A percentile compares a stretch with the other conserved stretches of the same genome.
Conservation (phyloP, 2,329 filamentous ascomycete genomes). For the Pseudogymnoascus sp. region DNA sequence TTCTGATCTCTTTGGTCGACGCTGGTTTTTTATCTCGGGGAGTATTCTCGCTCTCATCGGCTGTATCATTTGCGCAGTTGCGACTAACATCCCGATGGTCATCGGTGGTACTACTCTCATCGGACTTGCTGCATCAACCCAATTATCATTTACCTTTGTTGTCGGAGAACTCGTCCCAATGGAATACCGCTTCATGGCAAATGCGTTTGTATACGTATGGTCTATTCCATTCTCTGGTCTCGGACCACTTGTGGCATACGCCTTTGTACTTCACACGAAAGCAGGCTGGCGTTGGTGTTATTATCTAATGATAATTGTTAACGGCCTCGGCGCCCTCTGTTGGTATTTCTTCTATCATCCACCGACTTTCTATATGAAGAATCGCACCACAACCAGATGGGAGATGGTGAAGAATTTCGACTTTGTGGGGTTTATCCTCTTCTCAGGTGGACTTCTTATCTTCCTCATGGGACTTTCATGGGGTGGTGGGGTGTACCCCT, state of each 20-base stretch:
- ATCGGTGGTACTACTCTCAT: conserved; percentile 33
- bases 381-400: conserved; percentile 14
- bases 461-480: conserved; percentile 29
- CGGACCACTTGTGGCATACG: conserved; percentile 24
- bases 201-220: conserved; percentile 29
- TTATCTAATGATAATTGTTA: conserved; percentile 27
- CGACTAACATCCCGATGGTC: conserved; percentile 31
- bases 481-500: conserved; percentile 29
- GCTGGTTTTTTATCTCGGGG: conserved; percentile 28
- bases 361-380: conserved; percentile 28
- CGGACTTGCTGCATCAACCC: conserved; percentile 32
- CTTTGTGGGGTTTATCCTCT: conserved; percentile 28
- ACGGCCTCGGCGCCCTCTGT: conserved; percentile 24
- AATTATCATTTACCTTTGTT: conserved; percentile 33
- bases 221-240: conserved; percentile 28
- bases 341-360: conserved; percentile 32
- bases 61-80: conserved; percentile 32
- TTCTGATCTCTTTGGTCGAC: conserved; percentile 31
- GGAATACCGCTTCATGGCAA: conserved; percentile 30
- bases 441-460: conserved; percentile 26
- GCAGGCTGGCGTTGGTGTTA: conserved; percentile 28
- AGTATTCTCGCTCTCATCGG: conserved; percentile 30
- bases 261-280: conserved; percentile 23
- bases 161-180: conserved; percentile 35
- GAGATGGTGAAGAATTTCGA: conserved; percentile 28